Evolutionary conservation across 495 filamentous ascomycete species (phyloP).

Genomic region (Thermothielavioides terrestris): DNA sequence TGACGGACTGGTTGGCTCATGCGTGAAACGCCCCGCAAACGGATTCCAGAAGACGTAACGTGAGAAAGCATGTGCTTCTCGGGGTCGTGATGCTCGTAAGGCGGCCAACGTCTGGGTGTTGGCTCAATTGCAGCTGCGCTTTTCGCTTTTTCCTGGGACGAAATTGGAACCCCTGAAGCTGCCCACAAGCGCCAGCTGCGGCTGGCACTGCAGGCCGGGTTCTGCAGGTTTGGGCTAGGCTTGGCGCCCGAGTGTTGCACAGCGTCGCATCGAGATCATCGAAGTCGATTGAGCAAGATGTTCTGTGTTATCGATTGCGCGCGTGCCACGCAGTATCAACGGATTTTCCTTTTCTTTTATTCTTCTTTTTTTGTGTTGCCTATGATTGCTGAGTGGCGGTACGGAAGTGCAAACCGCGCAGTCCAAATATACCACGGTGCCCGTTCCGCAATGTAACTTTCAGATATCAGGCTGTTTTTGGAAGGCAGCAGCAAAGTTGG

Average conservation of each 20-base stretch:
- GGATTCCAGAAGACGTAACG: no score
- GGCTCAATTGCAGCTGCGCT: not conserved
- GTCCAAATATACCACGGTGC: no score
- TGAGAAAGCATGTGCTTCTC: slow-evolving; percentile 1
- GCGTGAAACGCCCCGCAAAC: slow-evolving; percentile 15
- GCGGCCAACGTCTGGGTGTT: not conserved
- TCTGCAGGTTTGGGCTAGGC: slow-evolving; percentile 3
- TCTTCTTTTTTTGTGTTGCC: no score
- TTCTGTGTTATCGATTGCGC: no score
- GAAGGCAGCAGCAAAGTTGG: no score
- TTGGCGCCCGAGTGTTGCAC: slow-evolving; percentile 1
- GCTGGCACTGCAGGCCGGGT: slow-evolving; percentile 4
- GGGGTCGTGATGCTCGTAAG: not conserved
- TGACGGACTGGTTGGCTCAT: slow-evolving; percentile 6
- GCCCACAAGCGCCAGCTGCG: slow-evolving; percentile 16
- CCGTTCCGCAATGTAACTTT: no score
- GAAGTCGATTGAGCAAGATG: not conserved
- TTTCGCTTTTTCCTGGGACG: not conserved
- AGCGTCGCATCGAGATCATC: not conserved
- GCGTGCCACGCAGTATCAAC: no score
- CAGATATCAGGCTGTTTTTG: no score
- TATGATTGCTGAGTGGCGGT: no score
- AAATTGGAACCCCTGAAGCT: slow-evolving; percentile 10
- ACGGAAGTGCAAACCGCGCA: no score
- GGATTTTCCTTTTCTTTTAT: no score